Conservation (phyloP, 495 filamentous ascomycete species). For the Trichoderma erinaceum region DNA sequence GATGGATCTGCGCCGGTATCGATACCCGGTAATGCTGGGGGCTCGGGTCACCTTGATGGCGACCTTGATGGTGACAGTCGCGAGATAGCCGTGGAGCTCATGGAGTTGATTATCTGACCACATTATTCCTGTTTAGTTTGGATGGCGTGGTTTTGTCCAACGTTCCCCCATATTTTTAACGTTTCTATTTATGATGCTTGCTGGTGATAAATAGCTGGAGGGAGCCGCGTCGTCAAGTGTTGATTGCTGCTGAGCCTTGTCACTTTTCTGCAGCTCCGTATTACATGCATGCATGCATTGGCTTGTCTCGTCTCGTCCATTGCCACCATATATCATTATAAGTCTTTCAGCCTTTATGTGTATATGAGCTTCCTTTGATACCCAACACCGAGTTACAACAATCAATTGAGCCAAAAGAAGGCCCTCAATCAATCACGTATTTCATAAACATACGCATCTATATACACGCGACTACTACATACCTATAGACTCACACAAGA, state of each 20-base stretch:
- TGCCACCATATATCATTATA: too few species aligned
- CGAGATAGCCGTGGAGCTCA: background rate
- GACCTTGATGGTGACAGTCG: constrained; percentile 1
- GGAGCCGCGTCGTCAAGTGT: too few species aligned
- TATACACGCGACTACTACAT: background rate
- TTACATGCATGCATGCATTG: too few species aligned
- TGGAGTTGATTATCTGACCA: background rate
- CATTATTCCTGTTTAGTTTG: background rate
- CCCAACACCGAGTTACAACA: background rate
- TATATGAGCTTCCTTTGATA: too few species aligned
- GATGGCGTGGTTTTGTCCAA: background rate
- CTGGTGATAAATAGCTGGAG: too few species aligned
- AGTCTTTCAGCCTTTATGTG: too few species aligned
- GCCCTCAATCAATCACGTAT: too few species aligned
- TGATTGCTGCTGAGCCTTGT: too few species aligned
- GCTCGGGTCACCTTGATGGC: background rate
- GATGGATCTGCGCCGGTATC: background rate
- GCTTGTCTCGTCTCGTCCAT: too few species aligned
- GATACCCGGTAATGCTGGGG: background rate
- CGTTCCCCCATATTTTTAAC: background rate
- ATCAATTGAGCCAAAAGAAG: background rate
- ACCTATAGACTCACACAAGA: background rate
- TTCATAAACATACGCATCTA: background rate
- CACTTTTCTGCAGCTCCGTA: too few species aligned
- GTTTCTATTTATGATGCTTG: too few species aligned